Evolutionary conservation across 495 filamentous ascomycete genomes (phyloP).

Genomic region (Penicillium arizonense): DNA sequence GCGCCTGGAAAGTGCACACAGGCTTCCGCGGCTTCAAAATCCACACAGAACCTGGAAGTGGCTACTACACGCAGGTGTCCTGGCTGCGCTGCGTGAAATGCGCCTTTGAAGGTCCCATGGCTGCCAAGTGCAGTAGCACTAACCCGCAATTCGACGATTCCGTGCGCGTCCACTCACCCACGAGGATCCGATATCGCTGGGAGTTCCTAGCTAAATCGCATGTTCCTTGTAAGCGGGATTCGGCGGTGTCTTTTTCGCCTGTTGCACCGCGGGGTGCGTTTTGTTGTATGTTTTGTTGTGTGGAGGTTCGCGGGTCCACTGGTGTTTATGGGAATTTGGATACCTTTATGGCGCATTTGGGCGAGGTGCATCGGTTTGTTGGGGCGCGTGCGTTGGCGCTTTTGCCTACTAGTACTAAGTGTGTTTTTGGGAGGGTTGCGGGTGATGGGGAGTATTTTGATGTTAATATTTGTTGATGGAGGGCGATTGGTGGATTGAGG

Average conservation of each 20-base stretch:
- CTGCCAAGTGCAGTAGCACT: not conserved
- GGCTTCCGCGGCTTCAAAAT: constrained; percentile 36
- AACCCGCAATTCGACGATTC: constrained; percentile 23
- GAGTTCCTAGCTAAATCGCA: constrained; percentile 52
- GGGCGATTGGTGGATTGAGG: not conserved
- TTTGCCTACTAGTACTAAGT: constrained; percentile 27
- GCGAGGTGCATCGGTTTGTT: constrained; percentile 20
- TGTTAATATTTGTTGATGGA: constrained; percentile 30
- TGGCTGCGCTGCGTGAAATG: constrained; percentile 45
- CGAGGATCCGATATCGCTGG: constrained; percentile 46
- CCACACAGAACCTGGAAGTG: constrained; percentile 31
- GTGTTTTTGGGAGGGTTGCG: constrained; percentile 32
- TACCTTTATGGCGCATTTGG: constrained; percentile 44
- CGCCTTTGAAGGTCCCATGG: constrained; percentile 39
- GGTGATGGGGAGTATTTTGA: constrained; percentile 35
- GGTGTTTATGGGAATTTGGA: constrained; percentile 37
- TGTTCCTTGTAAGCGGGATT: constrained; percentile 26
- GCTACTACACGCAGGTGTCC: constrained; percentile 28
- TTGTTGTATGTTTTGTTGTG: constrained; percentile 49
- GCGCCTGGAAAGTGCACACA: constrained; percentile 45
- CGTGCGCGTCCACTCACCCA: constrained; percentile 22
- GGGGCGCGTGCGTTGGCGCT: constrained; percentile 6
- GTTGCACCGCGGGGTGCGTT: constrained; percentile 19
- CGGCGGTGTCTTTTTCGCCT: constrained; percentile 7
- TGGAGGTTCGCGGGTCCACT: constrained; percentile 29